A percentile compares a stretch with the other conserved stretches of the same genome.
Evolutionary conservation across 768 basidiomycete species (phyloP).

Genomic region (Leccinum pellstonianum): DNA sequence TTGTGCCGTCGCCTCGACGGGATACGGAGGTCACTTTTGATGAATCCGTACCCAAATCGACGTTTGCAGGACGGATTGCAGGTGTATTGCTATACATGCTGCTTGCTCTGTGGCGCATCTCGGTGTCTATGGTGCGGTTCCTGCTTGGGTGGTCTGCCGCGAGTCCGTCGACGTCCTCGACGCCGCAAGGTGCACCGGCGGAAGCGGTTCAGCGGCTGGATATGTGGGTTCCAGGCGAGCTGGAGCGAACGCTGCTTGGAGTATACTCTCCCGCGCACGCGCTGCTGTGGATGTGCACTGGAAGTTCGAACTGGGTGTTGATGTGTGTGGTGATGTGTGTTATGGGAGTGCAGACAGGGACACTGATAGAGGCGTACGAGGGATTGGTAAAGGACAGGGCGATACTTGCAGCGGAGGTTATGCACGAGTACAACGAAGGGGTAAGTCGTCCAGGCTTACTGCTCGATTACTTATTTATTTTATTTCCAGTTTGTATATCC

Average conservation of each 20-base stretch:
- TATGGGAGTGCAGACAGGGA: conserved; percentile 61
- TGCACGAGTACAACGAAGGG: conserved; percentile 81
- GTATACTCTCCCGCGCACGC: conserved; percentile 80
- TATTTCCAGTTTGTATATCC: conserved; percentile 75
- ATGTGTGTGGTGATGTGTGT: conserved; percentile 67
- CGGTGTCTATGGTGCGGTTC: conserved; percentile 63
- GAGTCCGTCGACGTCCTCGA: conserved; percentile 35
- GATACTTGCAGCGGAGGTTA: conserved; percentile 73
- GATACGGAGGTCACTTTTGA: conserved; percentile 16
- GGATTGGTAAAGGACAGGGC: conserved; percentile 70
- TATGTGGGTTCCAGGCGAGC: conserved; percentile 72
- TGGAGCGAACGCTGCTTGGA: conserved; percentile 67
- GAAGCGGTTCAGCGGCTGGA: conserved; percentile 72
- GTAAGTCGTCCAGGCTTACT: conserved; percentile 41
- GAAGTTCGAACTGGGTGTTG: conserved; percentile 72
- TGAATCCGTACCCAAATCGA: conserved; percentile 43
- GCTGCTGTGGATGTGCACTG: conserved; percentile 69
- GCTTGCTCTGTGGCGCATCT: conserved; percentile 45
- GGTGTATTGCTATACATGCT: conserved; percentile 36
- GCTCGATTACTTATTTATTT: neutral
- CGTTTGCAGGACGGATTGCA: conserved; percentile 41
- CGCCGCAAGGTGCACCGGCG: conserved; percentile 37
- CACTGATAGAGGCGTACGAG: conserved; percentile 44
- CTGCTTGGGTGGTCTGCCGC: conserved; percentile 58
- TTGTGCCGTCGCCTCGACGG: conserved; percentile 48